A percentile compares a stretch with the other conserved stretches of the same genome.
phyloP scores from a whole-genome alignment of 108 stramenopile species.

The Fragilariopsis cylindrus region DNA sequence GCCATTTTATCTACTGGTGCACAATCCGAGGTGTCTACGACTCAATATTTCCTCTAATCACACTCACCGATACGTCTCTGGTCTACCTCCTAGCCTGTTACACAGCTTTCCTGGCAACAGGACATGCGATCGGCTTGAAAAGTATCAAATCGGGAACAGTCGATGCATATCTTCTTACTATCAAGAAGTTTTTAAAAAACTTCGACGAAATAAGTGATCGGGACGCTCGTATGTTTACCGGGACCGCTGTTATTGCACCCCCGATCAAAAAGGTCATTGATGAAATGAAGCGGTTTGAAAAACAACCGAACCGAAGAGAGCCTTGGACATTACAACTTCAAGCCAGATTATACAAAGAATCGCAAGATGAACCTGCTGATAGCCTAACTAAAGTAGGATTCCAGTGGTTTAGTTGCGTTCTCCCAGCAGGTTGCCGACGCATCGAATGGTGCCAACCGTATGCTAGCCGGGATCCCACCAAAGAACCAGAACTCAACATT shows the following conservation, averaged over 20 bases:
- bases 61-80: neutral
- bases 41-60: neutral
- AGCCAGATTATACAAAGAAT: neutral
- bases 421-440: neutral
- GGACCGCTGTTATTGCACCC: neutral
- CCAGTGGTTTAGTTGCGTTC: neutral
- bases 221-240: neutral
- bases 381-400: neutral
- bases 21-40: neutral
- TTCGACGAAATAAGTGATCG: neutral
- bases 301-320: neutral
- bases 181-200: neutral
- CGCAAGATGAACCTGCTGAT: neutral
- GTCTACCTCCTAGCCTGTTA: neutral
- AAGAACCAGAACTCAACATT: neutral
- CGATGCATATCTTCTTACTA: constrained; percentile 1
- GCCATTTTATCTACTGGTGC: constrained; percentile 8
- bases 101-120: neutral
- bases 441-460: neutral
- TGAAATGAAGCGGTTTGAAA: neutral
- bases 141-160: constrained; percentile 2
- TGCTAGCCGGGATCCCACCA: neutral
- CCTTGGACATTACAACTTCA: neutral
- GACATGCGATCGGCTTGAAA: neutral
- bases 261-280: neutral